These are phyloP conservation scores for Geotrichum reessii DNA, from an alignment of 1,139 yeast genomes.

Conservation along the genomic window DNA sequence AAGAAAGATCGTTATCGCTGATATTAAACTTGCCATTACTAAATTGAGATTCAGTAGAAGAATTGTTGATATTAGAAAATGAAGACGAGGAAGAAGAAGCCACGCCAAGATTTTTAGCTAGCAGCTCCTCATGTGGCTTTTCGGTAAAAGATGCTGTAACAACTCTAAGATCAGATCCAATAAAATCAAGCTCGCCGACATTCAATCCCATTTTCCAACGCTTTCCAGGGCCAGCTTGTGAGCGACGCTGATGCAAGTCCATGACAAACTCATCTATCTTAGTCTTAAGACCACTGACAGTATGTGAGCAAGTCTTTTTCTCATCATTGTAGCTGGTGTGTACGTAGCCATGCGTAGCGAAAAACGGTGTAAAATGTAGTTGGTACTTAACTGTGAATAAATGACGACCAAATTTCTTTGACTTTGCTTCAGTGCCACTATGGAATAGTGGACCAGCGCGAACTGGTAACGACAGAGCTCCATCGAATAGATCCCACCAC, in stretches of 20 bases:
- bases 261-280: slow-evolving; percentile 58
- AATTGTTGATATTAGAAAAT: slow-evolving; percentile 16
- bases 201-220: slow-evolving; percentile 65
- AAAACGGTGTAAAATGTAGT: slow-evolving; percentile 66
- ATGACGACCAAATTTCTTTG: slow-evolving; percentile 66
- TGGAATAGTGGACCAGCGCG: slow-evolving; percentile 66
- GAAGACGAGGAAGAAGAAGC: slow-evolving; percentile 23
- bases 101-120: slow-evolving; percentile 38
- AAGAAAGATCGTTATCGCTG: slow-evolving; percentile 48
- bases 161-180: slow-evolving; percentile 66
- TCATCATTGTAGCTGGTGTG: slow-evolving; percentile 45
- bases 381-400: slow-evolving; percentile 76
- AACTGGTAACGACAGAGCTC: slow-evolving; percentile 67
- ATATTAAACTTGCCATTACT: slow-evolving; percentile 35
- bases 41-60: slow-evolving; percentile 19
- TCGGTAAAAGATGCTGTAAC: slow-evolving; percentile 64
- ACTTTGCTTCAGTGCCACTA: slow-evolving; percentile 37
- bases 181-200: slow-evolving; percentile 68
- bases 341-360: slow-evolving; percentile 63
- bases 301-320: slow-evolving; percentile 45
- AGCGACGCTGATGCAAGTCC: slow-evolving; percentile 80
- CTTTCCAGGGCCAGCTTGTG: slow-evolving; percentile 48
- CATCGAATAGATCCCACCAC: slow-evolving; percentile 82
- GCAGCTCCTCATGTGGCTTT: slow-evolving; percentile 43
- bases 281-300: slow-evolving; percentile 76